Percentiles rank a stretch among this genome's conserved stretches.
Evolutionary conservation across 1,139 yeast species (phyloP).

Genomic region (Geotrichum histeridarum): DNA sequence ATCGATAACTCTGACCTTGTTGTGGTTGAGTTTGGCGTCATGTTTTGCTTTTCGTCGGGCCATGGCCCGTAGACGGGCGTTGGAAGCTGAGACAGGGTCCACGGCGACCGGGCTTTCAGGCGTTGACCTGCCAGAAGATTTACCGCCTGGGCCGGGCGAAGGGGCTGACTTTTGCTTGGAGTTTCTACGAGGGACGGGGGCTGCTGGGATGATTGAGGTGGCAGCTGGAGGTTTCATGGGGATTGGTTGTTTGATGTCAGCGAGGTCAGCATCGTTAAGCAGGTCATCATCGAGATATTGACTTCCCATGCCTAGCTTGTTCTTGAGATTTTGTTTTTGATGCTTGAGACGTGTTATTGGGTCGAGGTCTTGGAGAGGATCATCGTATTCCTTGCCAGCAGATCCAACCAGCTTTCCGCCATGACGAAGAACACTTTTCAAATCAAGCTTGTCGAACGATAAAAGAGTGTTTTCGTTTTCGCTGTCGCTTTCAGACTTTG

Average conservation of each 20-base stretch:
- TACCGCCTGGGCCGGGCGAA: conserved; percentile 22
- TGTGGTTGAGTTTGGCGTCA: conserved; percentile 58
- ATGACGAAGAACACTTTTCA: conserved; percentile 58
- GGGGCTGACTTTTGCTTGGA: conserved; percentile 21
- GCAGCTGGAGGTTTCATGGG: conserved; percentile 19
- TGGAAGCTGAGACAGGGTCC: conserved; percentile 36
- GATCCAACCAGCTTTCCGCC: conserved; percentile 72
- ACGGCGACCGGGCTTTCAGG: conserved; percentile 21
- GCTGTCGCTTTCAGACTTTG: conserved; percentile 27
- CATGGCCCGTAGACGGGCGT: conserved; percentile 88
- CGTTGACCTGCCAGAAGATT: conserved; percentile 27
- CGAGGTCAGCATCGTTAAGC: conserved; percentile 35
- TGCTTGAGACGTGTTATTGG: conserved; percentile 40
- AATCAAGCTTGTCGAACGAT: conserved; percentile 57
- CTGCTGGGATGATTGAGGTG: conserved; percentile 22
- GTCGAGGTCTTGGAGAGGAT: conserved; percentile 37
- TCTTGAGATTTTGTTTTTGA: conserved; percentile 40
- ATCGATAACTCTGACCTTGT: conserved; percentile 60
- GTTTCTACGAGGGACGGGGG: conserved; percentile 20
- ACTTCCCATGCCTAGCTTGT: conserved; percentile 43
- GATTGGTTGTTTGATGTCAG: conserved; percentile 22
- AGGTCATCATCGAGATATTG: conserved; percentile 40
- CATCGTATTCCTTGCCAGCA: conserved; percentile 49
- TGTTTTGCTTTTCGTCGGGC: conserved; percentile 87
- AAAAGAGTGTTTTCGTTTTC: conserved; percentile 43